Percentiles rank a stretch among this genome's conserved stretches.
Evolutionary conservation across 1,284 basidiomycete species (phyloP).

Genomic region (Tylopilus orsonianus): DNA sequence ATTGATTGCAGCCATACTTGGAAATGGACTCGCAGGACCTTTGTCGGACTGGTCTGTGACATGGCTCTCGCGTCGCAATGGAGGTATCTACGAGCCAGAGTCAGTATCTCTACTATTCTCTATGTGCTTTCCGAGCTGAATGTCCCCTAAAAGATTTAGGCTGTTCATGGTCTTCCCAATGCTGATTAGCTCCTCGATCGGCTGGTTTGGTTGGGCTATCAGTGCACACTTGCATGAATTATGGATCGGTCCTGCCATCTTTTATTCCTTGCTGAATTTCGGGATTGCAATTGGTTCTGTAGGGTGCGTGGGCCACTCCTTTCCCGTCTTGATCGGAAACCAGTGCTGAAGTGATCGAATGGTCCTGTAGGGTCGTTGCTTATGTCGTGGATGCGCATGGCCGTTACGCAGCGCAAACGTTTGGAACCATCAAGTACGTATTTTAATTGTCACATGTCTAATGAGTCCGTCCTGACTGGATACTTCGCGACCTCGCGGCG

Average conservation of each 20-base stretch:
- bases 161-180: slow-evolving; percentile 1
- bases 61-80: neutral
- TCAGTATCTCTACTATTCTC: neutral
- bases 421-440: neutral
- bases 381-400: neutral
- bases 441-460: neutral
- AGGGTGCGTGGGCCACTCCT: neutral
- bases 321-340: neutral
- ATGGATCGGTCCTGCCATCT: slow-evolving; percentile 1
- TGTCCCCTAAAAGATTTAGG: neutral
- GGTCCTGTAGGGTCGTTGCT: neutral
- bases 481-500: neutral
- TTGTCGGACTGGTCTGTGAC: slow-evolving; percentile 1
- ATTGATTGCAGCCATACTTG: neutral
- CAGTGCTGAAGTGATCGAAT: neutral
- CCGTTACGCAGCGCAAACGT: neutral
- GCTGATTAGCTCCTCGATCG: neutral
- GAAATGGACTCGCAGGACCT: neutral
- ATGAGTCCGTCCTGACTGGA: neutral
- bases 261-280: neutral
- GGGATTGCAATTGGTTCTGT: neutral
- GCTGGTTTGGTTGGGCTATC: slow-evolving; percentile 1
- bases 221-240: neutral
- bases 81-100: slow-evolving; percentile 1
- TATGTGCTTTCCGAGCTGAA: neutral